These are phyloP conservation scores for Colletotrichum ledebouriae DNA, from an alignment of 2,329 filamentous ascomycete genomes.

Conservation along the genomic window DNA sequence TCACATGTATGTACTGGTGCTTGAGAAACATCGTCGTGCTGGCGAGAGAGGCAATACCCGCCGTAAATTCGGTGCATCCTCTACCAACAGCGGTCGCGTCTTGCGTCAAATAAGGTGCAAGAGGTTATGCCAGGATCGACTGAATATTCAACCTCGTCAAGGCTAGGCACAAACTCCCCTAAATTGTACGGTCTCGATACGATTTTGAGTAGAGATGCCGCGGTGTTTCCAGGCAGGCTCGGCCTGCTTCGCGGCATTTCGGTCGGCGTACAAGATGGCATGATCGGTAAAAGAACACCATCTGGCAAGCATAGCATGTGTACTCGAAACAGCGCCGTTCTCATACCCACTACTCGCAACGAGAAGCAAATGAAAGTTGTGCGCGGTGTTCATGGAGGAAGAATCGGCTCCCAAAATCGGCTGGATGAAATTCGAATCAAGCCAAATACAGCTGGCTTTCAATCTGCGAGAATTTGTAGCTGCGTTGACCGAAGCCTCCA, in stretches of 20 bases:
- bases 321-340: slow-evolving; percentile 42
- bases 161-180: slow-evolving; percentile 37
- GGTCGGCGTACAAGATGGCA: slow-evolving; percentile 22
- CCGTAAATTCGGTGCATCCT: slow-evolving; percentile 48
- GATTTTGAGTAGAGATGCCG: slow-evolving; percentile 44
- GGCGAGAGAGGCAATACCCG: slow-evolving; percentile 48
- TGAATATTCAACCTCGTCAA: slow-evolving; percentile 36
- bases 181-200: slow-evolving; percentile 42
- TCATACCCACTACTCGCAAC: slow-evolving; percentile 34
- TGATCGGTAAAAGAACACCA: neutral
- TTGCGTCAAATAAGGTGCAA: slow-evolving; percentile 50
- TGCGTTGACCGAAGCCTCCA: neutral
- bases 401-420: neutral
- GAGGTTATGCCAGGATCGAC: slow-evolving; percentile 36
- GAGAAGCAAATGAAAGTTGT: slow-evolving; percentile 27
- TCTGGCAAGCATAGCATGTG: neutral
- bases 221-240: slow-evolving; percentile 30
- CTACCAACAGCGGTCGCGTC: slow-evolving; percentile 44
- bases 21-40: slow-evolving; percentile 47
- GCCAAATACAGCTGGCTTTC: neutral
- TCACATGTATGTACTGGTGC: slow-evolving; percentile 53
- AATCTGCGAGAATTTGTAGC: neutral
- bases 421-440: neutral
- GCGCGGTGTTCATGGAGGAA: slow-evolving; percentile 8
- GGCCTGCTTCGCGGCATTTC: slow-evolving; percentile 40